phyloP scores from a whole-genome alignment of 2,329 filamentous ascomycete species.

The Colletotrichum sp. region DNA sequence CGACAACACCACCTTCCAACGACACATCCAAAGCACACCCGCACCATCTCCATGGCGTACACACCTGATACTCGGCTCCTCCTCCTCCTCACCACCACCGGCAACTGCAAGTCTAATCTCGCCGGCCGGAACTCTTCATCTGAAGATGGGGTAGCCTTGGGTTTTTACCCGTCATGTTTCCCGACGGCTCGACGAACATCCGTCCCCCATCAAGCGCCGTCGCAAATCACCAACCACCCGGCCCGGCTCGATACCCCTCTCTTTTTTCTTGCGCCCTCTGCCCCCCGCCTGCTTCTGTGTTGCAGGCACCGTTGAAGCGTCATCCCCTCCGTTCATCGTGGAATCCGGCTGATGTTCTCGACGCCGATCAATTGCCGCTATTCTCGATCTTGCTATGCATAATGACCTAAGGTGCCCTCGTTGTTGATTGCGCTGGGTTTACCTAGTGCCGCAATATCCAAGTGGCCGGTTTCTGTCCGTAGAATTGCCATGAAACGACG shows the following conservation, averaged over 20 bases:
- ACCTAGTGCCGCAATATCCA: neutral
- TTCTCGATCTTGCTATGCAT: neutral
- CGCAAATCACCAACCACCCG: neutral
- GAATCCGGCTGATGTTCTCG: neutral
- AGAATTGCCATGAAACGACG: neutral
- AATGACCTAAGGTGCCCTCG: neutral
- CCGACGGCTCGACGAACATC: neutral
- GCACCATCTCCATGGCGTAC: no score
- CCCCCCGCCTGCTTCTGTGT: no score
- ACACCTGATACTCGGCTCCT: neutral
- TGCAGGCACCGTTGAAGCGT: no score
- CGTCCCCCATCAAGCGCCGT: neutral
- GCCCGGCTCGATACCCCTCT: neutral
- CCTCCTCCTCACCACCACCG: neutral
- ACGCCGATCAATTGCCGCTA: neutral
- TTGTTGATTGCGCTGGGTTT: neutral
- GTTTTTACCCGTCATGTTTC: neutral
- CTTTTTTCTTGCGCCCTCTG: neutral
- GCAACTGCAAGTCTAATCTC: neutral
- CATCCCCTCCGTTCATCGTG: neutral
- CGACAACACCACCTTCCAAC: neutral
- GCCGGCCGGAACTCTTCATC: neutral
- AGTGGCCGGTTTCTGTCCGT: neutral
- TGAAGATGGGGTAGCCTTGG: neutral
- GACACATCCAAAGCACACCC: no score